Conservation (phyloP, 140 eudicot genomes). For the Erigeron philadelphicus region DNA sequence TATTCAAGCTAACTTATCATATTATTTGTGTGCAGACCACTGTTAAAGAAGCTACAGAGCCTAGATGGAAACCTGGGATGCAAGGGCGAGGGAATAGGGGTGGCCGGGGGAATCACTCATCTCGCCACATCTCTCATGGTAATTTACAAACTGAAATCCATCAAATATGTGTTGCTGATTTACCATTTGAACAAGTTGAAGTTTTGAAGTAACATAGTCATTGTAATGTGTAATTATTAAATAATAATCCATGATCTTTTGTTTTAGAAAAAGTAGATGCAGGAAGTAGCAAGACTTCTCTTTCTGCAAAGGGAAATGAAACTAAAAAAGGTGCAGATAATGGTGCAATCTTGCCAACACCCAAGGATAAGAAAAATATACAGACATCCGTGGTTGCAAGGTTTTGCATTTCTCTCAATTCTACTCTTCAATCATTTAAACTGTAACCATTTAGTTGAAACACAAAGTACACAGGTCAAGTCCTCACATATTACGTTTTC, state of each 20-base stretch:
- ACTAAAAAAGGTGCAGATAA: conserved; percentile 37
- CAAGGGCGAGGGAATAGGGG: conserved; percentile 66
- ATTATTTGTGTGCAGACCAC: conserved; percentile 34
- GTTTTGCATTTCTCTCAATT: conserved; percentile 29
- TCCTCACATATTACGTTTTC: conserved; percentile 21
- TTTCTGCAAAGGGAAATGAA: conserved; percentile 54
- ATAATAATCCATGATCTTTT: background rate
- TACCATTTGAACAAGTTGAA: conserved; percentile 1
- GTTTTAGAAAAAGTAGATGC: conserved; percentile 37
- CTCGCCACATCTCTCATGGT: conserved; percentile 61
- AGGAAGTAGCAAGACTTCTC: conserved; percentile 47
- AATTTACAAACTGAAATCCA: conserved; percentile 17
- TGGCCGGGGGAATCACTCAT: conserved; percentile 54
- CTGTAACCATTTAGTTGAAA: background rate
- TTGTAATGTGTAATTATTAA: background rate
- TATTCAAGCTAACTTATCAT: conserved; percentile 3
- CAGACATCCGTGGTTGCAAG: conserved; percentile 37
- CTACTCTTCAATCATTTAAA: background rate
- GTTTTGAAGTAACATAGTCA: conserved; percentile 5
- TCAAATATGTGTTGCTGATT: background rate
- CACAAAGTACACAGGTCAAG: background rate
- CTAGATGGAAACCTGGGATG: conserved; percentile 66
- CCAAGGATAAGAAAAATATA: conserved; percentile 40
- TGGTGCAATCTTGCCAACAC: conserved; percentile 27
- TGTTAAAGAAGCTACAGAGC: conserved; percentile 60